Evolutionary conservation across 345 rosid species (phyloP).

Genomic region (Citrus sp.): DNA sequence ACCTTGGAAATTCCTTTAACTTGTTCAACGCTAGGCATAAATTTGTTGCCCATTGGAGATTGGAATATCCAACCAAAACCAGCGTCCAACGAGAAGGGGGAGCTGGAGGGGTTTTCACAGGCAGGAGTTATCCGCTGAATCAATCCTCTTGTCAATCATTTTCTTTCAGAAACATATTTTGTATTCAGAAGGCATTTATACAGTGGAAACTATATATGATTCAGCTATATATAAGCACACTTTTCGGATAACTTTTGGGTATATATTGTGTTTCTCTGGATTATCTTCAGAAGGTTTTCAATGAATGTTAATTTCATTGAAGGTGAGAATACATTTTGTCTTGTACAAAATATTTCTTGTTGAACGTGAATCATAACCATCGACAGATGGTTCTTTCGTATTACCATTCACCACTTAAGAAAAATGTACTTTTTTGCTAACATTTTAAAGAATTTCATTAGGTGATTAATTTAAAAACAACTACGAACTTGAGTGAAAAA

Average conservation of each 20-base stretch:
- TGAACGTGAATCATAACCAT: too few relatives aligned
- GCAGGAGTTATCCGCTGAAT: conserved; percentile 29
- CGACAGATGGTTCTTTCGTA: too few relatives aligned
- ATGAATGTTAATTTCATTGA: too few relatives aligned
- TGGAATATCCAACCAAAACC: background rate
- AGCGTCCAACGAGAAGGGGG: conserved; percentile 13
- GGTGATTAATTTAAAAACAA: too few relatives aligned
- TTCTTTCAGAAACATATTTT: background rate
- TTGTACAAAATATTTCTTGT: too few relatives aligned
- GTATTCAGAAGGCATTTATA: too few relatives aligned
- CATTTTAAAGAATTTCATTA: too few relatives aligned
- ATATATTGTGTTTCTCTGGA: background rate
- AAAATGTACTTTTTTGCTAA: too few relatives aligned
- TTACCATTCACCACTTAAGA: too few relatives aligned
- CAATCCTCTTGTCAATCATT: conserved; percentile 1
- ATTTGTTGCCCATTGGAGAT: conserved; percentile 20
- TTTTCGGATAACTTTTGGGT: background rate
- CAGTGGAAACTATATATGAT: background rate
- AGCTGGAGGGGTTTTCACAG: conserved; percentile 20
- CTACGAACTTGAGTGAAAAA: too few relatives aligned
- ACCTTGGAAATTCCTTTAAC: conserved; percentile 8
- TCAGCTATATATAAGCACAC: background rate
- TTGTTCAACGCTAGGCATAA: conserved; percentile 19
- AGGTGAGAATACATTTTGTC: too few relatives aligned
- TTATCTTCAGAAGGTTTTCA: background rate